Evolutionary conservation across 2,329 filamentous ascomycete genomes (phyloP), one percentile per base, ranked within the genome.

Genomic region (Teratosphaeria pseudoeucalypti): DNA sequence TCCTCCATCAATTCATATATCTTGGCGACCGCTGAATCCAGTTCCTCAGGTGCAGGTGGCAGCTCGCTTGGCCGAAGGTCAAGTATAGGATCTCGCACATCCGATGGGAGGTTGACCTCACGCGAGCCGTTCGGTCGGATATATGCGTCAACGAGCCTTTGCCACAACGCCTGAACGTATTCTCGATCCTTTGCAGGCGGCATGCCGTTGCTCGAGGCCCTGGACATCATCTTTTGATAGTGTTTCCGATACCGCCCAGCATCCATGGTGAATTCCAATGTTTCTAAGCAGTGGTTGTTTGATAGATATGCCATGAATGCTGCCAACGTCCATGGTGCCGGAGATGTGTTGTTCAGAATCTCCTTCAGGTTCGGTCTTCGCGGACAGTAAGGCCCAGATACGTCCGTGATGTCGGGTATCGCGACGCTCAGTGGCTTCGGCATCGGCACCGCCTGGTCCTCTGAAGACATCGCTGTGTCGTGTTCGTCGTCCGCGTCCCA

Each of bases 1-100:
- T 97, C 94, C 68, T 96, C 95, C 92, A 99, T 97, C 59, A 99
- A 79, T 67, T 97, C 94, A 73, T 92, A 92, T 49, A 96, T 89
- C 62, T 96, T 95, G 62, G 83, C 82, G 27, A 95, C 88, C 23
- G 94, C 91, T 56, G 89, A 83, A 61, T 95, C 88, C 16, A 99
- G 79, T 58, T 85, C 83, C 49, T 86, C 83, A 1, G 94, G 92
- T 60, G 84, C 77, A 5, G 87, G 87, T 6, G 92, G 90, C 0
- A 85, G 79, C 6, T 79, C 77, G 0, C 77, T 74, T 14, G 81
- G 75, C 61, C 78, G 79, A 49, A 88, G 79, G 52, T 79, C 79
- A 37, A 97, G 79, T 26, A 99, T 80, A 39, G 83, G 83, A 71
- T 97, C 90, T 39, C 92, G 88, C 53, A 96, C 90, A 63, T 86